Base-by-base conservation (phyloP, 768 basidiomycete species). In the Leccinum subtestaceum region DNA sequence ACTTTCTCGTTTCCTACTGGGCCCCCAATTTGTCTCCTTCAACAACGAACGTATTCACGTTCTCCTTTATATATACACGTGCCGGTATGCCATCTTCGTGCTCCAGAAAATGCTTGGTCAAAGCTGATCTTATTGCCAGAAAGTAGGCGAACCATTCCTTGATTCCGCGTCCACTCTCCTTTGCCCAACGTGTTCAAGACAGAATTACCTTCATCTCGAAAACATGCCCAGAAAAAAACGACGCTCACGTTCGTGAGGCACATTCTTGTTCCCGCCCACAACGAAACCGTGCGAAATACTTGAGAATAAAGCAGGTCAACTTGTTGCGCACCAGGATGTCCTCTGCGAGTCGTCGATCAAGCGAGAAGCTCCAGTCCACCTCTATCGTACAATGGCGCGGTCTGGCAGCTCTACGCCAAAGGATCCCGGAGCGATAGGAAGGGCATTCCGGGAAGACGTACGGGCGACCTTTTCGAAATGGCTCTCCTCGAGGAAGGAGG, bases 141-240 rank as follows among this genome's bases (percentile, higher is more conserved):
- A 83, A 83, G 11, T 81, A 67, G 45, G 68, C 65, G 64, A 83
- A 83, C 82, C 83, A 85, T 2, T 62, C 69, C 11, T 77, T 65
- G 38, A 83, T 73, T 25, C 78, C 77, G 2, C 76, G 73, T 2
- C 82, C 82, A 15, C 80, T 79, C 57, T 84, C 80, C 67, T 83
- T 84, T 4, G 81, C 81, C 82, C 82, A 84, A 19, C 83, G 83
- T 85, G 52, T 40, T 12, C 50, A n/a, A 27, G 3, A 32, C 6
- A 27, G 9, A 27, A 31, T 17, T 8, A 3, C 7, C 29, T 31
- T 31, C 29, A 31, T 31, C 29, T 31, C 29, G 9, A 31, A 29
- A 31, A 31, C 29, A 31, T 31, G 29, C 29, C 29, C 9, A 31
- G 29, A 31, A 31, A 27, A 3, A 38, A 9, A 32, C 1, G 31